Evolutionary conservation across 208 protist species (phyloP).

Genomic region (Herpetomonas tarakana): DNA sequence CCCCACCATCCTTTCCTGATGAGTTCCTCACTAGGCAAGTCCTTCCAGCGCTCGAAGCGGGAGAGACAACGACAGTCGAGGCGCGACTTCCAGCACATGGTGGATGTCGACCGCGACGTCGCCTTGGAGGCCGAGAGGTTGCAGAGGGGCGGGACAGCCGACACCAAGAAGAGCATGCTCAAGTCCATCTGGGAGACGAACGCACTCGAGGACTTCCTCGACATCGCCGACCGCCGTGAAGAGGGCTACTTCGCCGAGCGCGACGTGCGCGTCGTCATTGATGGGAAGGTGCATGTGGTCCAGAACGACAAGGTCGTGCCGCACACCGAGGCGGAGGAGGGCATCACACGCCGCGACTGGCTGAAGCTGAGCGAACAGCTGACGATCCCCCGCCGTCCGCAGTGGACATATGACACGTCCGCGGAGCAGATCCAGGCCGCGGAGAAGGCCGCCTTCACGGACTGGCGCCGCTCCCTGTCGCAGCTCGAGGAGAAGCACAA

Average conservation of each 20-base stretch:
- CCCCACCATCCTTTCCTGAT: no score
- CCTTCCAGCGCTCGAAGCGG: constrained; percentile 73
- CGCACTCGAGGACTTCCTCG: constrained; percentile 83
- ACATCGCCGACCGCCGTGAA: constrained; percentile 84
- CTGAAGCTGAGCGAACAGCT: constrained; percentile 70
- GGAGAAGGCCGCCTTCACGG: constrained; percentile 84
- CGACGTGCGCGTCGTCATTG: constrained; percentile 78
- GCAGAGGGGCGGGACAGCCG: constrained; percentile 29
- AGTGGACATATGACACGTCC: constrained; percentile 76
- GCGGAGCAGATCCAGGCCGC: constrained; percentile 55
- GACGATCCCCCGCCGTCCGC: constrained; percentile 79
- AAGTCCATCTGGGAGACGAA: constrained; percentile 90
- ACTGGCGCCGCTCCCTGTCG: constrained; percentile 88
- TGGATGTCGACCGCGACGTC: constrained; percentile 42
- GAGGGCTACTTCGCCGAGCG: constrained; percentile 81
- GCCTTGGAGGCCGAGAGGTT: constrained; percentile 35
- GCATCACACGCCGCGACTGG: constrained; percentile 36
- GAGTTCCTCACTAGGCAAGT: constrained; percentile 69
- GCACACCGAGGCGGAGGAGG: neutral
- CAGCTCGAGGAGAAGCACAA: constrained; percentile 93
- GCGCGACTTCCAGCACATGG: constrained; percentile 34
- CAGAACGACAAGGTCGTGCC: constrained; percentile 64
- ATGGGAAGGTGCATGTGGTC: constrained; percentile 75
- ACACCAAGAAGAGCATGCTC: constrained; percentile 32
- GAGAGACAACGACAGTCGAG: constrained; percentile 28